These are phyloP conservation scores for Talaromyces sp. DNA, from an alignment of 2,329 filamentous ascomycete species.

Conservation along the genomic window DNA sequence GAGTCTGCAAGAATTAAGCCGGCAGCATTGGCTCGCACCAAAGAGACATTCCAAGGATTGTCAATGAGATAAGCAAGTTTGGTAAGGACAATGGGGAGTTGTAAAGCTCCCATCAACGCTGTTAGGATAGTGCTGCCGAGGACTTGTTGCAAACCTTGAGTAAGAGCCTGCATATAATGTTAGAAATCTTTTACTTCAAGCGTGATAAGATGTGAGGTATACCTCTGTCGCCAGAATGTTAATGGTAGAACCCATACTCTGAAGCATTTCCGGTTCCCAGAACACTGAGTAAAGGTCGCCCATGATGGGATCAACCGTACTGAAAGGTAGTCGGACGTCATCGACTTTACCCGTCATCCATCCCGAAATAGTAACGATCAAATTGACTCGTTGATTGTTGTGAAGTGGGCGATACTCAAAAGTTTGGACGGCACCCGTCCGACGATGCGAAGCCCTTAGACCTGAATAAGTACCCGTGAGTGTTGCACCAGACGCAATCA, in stretches of 20 bases:
- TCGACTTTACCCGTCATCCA: constrained; percentile 99
- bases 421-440: constrained; percentile 88
- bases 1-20: constrained; percentile 94
- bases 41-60: constrained; percentile 96
- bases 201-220: constrained; percentile 29
- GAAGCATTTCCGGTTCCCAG: constrained; percentile 98
- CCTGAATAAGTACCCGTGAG: constrained; percentile 85
- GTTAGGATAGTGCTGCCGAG: constrained; percentile 85
- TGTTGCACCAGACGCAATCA: constrained; percentile 87
- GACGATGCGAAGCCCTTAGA: constrained; percentile 75
- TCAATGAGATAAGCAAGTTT: constrained; percentile 96
- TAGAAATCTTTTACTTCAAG: background rate
- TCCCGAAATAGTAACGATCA: constrained; percentile 90
- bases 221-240: constrained; percentile 97
- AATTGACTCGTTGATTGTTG: constrained; percentile 95
- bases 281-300: constrained; percentile 94
- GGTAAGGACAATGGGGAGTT: constrained; percentile 85
- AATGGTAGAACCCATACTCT: constrained; percentile 96
- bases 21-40: constrained; percentile 81
- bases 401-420: constrained; percentile 96
- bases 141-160: constrained; percentile 92
- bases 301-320: constrained; percentile 96
- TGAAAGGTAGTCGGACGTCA: constrained; percentile 91
- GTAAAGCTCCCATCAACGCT: constrained; percentile 85
- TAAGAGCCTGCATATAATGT: constrained; percentile 66